phyloP scores from a whole-genome alignment of 2,329 filamentous ascomycete genomes.

The Nemania sp. region DNA sequence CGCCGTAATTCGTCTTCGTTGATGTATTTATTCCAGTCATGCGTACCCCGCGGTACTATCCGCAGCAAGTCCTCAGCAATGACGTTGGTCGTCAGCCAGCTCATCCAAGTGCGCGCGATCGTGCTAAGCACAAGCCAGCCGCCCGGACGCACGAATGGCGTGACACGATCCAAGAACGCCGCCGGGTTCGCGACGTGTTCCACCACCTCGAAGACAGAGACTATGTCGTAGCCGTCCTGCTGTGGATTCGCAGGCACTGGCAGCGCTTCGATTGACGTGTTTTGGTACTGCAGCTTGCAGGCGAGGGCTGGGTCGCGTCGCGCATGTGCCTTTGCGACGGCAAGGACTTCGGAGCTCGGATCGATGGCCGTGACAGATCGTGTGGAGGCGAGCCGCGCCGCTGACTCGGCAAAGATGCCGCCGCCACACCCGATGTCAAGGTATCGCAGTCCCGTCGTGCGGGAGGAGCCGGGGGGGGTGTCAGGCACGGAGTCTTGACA shows the following conservation, averaged over 20 bases:
- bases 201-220: slow-evolving; percentile 91
- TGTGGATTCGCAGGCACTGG: slow-evolving; percentile 42
- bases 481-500: slow-evolving; percentile 65
- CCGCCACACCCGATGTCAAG: slow-evolving; percentile 95
- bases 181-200: slow-evolving; percentile 84
- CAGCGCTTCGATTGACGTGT: slow-evolving; percentile 76
- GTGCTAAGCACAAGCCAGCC: slow-evolving; percentile 94
- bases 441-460: slow-evolving; percentile 60
- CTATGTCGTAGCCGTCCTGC: slow-evolving; percentile 68
- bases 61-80: slow-evolving; percentile 85
- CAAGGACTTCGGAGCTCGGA: slow-evolving; percentile 72
- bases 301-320: slow-evolving; percentile 70
- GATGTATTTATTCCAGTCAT: slow-evolving; percentile 96
- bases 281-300: slow-evolving; percentile 70
- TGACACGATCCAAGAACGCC: slow-evolving; percentile 71
- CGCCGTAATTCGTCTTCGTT: slow-evolving; percentile 76
- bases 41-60: slow-evolving; percentile 89
- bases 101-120: slow-evolving; percentile 85
- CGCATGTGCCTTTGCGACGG: slow-evolving; percentile 76
- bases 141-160: slow-evolving; percentile 80
- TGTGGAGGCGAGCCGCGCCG: slow-evolving; percentile 68
- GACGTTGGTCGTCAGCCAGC: slow-evolving; percentile 90
- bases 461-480: slow-evolving; percentile 37
- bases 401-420: slow-evolving; percentile 92
- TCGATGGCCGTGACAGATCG: slow-evolving; percentile 74